A percentile compares a stretch with the other conserved stretches of the same genome.
Evolutionary conservation across 2,329 filamentous ascomycete species (phyloP).

Genomic region (Chaetomiaceae sp.): DNA sequence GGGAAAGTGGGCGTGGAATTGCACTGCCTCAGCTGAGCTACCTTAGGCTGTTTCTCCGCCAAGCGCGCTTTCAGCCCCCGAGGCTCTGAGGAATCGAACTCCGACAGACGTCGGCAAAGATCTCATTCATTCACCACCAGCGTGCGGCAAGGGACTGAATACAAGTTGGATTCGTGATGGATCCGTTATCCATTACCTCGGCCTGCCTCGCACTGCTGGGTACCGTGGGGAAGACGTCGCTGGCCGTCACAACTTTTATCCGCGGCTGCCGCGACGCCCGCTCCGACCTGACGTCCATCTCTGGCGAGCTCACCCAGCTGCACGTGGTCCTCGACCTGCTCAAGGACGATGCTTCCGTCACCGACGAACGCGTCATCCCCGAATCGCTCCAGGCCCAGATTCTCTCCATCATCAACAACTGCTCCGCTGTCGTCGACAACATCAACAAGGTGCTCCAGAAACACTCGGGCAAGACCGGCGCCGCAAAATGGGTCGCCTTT

Average conservation of each 20-base stretch:
- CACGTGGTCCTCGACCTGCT: background rate
- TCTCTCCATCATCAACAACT: background rate
- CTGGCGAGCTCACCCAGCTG: background rate
- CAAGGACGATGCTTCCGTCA: background rate
- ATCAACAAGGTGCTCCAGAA: background rate
- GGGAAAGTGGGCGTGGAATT: too few species aligned
- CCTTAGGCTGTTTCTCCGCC: too few species aligned
- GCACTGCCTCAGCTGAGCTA: too few species aligned
- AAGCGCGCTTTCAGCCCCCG: too few species aligned
- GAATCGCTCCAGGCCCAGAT: background rate
- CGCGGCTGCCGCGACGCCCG: background rate
- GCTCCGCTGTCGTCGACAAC: background rate
- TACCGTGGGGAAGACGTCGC: background rate
- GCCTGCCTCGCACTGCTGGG: background rate
- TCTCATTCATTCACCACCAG: too few species aligned
- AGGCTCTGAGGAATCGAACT: too few species aligned
- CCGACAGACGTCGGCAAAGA: too few species aligned
- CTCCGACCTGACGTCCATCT: background rate
- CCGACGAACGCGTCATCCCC: background rate
- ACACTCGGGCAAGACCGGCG: background rate
- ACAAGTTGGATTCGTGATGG: too few species aligned
- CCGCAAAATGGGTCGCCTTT: background rate
- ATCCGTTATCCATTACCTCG: background rate
- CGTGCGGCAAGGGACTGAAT: too few species aligned
- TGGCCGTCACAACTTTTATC: background rate